These are phyloP conservation scores for Blastocystis sp. DNA, from an alignment of 352 stramenopile genomes.

Conservation along the genomic window DNA sequence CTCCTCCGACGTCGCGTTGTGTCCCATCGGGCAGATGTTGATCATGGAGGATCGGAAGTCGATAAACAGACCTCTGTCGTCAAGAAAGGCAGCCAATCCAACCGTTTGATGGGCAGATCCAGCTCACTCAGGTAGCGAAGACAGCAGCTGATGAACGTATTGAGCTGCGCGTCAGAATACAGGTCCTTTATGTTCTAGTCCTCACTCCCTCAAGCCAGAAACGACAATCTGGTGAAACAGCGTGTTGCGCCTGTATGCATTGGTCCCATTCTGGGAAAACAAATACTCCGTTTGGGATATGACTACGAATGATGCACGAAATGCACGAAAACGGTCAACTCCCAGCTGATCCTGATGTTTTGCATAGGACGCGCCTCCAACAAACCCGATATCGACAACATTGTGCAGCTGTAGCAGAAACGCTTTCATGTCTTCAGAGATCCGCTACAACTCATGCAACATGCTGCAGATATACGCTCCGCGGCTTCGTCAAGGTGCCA, in stretches of 20 bases:
- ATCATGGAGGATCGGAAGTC: constrained; percentile 67
- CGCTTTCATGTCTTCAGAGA: constrained; percentile 30
- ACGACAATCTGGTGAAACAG: constrained; percentile 20
- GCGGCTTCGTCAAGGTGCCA: constrained; percentile 38
- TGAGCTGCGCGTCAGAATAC: constrained; percentile 43
- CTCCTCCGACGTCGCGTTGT: constrained; percentile 2
- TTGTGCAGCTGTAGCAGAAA: constrained; percentile 16
- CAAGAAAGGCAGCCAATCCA: not conserved
- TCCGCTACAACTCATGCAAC: not conserved
- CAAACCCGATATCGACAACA: constrained; percentile 47
- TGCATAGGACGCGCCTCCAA: constrained; percentile 45
- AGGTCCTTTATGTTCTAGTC: constrained; percentile 48
- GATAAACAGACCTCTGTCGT: constrained; percentile 59
- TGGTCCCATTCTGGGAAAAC: constrained; percentile 60
- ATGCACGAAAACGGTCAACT: not conserved
- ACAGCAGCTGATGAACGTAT: constrained; percentile 46
- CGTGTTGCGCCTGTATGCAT: constrained; percentile 1
- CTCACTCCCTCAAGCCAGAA: not conserved
- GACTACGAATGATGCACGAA: not conserved
- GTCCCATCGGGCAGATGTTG: constrained; percentile 67
- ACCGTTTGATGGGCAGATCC: constrained; percentile 59
- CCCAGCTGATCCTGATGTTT: constrained; percentile 54
- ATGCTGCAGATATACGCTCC: not conserved
- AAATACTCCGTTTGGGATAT: constrained; percentile 33
- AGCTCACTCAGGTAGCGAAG: constrained; percentile 64